Base-by-base conservation (phyloP, 2,329 filamentous ascomycete species). In the Aspergillus fumigatiaffinis region DNA sequence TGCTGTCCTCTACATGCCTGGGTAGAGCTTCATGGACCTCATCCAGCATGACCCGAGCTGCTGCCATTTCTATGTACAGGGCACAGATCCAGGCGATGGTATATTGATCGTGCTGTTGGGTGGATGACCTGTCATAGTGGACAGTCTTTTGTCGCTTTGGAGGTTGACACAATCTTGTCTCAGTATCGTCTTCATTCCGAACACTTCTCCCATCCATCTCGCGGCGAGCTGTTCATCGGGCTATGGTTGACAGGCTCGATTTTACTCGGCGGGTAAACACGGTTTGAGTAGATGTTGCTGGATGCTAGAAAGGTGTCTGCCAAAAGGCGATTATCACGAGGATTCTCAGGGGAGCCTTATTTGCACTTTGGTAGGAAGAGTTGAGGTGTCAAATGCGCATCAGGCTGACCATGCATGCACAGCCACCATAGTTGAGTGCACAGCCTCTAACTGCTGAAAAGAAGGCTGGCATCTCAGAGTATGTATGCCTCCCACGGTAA, bases 21-120 rank as follows among this genome's bases (percentile, higher is more conserved):
- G 53, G 52, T 12, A 54, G 21, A 4, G 26, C 10, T 23, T 47
- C 4, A 23, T 63, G 59, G 17, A 35, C 28, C 10, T 61, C 47
- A 38, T 64, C 58, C 3, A 66, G 49, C 59, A 66, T 55, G 5
- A 52, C 52, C 3, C 50, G 28, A 25, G 62, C 63, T n/a, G 61
- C 59, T n/a, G 57, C 50, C 51, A 61, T 53, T 38, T 66, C 64
- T 20, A 58, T 51, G 3, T 44, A 21, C 26, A 66, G 53, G 6
- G 58, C 55, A 29, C 64, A 66, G 21, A 66, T 62, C 54, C 63
- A 62, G 14, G 46, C 63, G 17, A 65, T 51, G 3, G 61, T 63
- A 23, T 62, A 65, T 14, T 57, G 12, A 17, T 55, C 53, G 25
- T 44, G 53, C 17, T 25, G 48, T 26, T 26, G 12, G 32, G 6